A percentile compares a stretch with the other conserved stretches of the same genome.
These are phyloP conservation scores for Aureobasidium sp. DNA, from an alignment of 2,329 filamentous ascomycete species.

Conservation along the genomic window DNA sequence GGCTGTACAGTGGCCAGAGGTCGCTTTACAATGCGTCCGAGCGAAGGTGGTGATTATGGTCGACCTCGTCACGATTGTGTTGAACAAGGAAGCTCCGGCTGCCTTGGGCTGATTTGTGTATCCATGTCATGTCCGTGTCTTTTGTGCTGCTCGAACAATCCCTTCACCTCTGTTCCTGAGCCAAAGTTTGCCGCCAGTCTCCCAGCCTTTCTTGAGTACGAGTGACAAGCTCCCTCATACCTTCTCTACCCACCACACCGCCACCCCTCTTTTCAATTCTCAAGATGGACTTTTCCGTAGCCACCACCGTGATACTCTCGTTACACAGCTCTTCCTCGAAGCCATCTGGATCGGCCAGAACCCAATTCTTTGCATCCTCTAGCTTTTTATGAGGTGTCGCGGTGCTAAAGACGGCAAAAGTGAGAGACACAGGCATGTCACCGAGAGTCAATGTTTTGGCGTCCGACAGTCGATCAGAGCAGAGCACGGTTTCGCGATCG, in stretches of 20 bases:
- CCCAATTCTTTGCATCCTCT: constrained; percentile 48
- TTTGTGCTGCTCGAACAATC: not conserved
- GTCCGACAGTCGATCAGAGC: constrained; percentile 53
- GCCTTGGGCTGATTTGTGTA: not conserved
- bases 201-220: constrained; percentile 57
- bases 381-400: constrained; percentile 40
- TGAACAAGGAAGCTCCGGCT: too few species aligned
- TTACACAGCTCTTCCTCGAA: constrained; percentile 81
- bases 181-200: constrained; percentile 38
- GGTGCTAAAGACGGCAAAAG: constrained; percentile 70
- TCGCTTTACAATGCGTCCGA: too few species aligned
- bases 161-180: constrained; percentile 10
- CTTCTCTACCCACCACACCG: constrained; percentile 56
- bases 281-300: constrained; percentile 57
- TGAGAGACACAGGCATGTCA: constrained; percentile 67
- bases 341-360: constrained; percentile 80
- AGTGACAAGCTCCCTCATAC: constrained; percentile 54
- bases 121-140: not conserved
- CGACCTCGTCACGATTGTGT: too few species aligned
- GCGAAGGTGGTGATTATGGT: too few species aligned
- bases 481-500: constrained; percentile 72
- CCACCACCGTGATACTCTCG: constrained; percentile 74
- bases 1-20: too few species aligned
- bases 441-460: constrained; percentile 53
- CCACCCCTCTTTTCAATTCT: constrained; percentile 82